Conservation (phyloP, 805 yeast genomes). For the Tetrapisispora fleetii region DNA sequence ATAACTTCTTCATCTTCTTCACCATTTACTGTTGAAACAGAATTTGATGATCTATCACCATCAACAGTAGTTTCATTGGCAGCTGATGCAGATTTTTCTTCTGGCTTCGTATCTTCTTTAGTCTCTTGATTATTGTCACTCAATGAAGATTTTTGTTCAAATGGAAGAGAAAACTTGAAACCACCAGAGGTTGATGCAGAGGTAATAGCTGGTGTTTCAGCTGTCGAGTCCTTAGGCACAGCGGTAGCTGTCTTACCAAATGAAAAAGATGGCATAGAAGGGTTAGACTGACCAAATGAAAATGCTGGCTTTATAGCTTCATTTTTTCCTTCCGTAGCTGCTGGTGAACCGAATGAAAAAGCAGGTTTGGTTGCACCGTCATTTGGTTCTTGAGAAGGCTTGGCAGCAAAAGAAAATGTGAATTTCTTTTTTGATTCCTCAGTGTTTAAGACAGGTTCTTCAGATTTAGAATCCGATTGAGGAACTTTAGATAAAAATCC, state of each 20-base stretch:
- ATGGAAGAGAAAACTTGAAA: constrained; percentile 28
- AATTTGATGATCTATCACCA: constrained; percentile 34
- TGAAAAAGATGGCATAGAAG: constrained; percentile 18
- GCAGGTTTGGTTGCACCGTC: constrained; percentile 3
- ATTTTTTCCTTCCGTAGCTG: not conserved
- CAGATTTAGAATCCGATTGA: too few relatives aligned
- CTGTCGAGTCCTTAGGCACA: constrained; percentile 6
- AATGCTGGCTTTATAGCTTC: constrained; percentile 19
- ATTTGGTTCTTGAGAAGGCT: not conserved
- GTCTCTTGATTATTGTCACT: constrained; percentile 11
- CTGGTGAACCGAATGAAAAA: constrained; percentile 6
- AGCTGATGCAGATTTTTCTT: constrained; percentile 20
- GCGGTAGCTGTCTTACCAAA: constrained; percentile 17
- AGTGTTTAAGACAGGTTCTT: not conserved
- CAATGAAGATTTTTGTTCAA: constrained; percentile 17
- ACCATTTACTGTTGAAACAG: constrained; percentile 47
- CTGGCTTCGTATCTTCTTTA: constrained; percentile 14
- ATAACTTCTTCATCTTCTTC: constrained; percentile 70
- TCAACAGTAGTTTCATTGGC: constrained; percentile 38
- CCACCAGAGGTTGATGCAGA: constrained; percentile 23
- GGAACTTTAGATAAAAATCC: not conserved
- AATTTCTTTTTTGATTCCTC: constrained; percentile 6
- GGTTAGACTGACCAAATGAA: constrained; percentile 20
- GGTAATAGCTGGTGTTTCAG: constrained; percentile 13
- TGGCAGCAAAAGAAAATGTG: constrained; percentile 12